Base-by-base conservation (phyloP, 306 rosid species). In the Prunus mira region DNA sequence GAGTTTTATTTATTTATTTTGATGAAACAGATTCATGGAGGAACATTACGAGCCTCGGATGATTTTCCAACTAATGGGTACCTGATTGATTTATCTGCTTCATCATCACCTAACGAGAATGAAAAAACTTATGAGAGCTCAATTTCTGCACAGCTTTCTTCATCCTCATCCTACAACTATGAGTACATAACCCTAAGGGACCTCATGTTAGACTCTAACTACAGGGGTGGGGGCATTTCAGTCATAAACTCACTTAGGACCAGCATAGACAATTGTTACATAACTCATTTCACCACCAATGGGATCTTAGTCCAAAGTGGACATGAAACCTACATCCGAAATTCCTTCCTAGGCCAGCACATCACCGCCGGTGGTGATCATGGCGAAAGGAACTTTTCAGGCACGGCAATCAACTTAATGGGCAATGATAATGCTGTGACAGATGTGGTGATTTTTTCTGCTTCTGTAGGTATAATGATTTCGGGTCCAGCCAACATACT, bases 261-360 rank as follows among this genome's bases (percentile, higher is more conserved):
- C 1, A 88, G 47, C 89, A 90, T 95, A 66, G 97, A 90, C 83
- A 95, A 95, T 10, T 95, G 97, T 75, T 95, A 90, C 87, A 83
- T 95, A 27, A 82, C 92, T 27, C 99, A 95, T 82, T 95, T 95
- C 89, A 79, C 90, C 54, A 86, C 97, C 52, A 82, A 60, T 65
- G 97, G 97, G 9, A 90, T 95, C 69, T 51, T 82, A 13, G 97
- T 92, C 66, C 84, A 74, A 43, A 69, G 88, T 46, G 99, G 99
- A 30, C 97, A 95, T 57, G 99, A 95, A 76, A 92, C 99, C 71
- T 88, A 82, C 88, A 95, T 95, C 67, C 79, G 95, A 0, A 89
- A 82, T 84, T 80, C 97, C 61, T 95, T 90, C 84, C 88, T 95
- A 20, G 99, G 99, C 45, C 99, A 92, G 28, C 97, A 92, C 78